Conservation (phyloP, 2,329 filamentous ascomycete species). For the Alternaria sp. region DNA sequence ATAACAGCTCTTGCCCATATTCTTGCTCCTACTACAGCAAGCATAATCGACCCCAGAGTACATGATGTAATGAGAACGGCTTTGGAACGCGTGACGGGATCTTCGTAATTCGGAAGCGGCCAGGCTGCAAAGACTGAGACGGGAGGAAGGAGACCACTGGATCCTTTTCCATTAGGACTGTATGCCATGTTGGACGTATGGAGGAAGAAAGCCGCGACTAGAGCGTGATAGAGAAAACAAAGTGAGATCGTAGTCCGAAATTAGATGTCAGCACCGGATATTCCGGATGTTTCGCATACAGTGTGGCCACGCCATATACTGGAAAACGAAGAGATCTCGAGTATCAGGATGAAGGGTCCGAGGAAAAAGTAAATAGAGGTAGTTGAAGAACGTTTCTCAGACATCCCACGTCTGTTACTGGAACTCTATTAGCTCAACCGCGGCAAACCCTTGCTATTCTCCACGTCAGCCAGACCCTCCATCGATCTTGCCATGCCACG, state of each 20-base stretch:
- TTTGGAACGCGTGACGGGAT: constrained; percentile 10
- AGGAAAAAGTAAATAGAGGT: neutral
- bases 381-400: neutral
- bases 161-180: constrained; percentile 1
- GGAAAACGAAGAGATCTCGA: neutral
- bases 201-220: neutral
- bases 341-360: neutral
- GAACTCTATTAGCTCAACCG: neutral
- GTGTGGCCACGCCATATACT: neutral
- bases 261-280: neutral
- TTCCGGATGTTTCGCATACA: neutral
- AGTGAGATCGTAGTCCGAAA: neutral
- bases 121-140: constrained; percentile 15
- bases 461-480: neutral
- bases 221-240: neutral
- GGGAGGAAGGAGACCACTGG: constrained; percentile 19
- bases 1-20: constrained; percentile 19
- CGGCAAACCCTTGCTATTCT: neutral
- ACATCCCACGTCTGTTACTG: neutral
- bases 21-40: constrained; percentile 11
- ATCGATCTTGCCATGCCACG: neutral
- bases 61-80: constrained; percentile 13
- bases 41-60: constrained; percentile 13
- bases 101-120: constrained; percentile 22
- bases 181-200: neutral